A percentile compares a stretch with the other conserved stretches of the same genome.
phyloP scores from a whole-genome alignment of 1,284 basidiomycete genomes.

The Austroboletus niveus region DNA sequence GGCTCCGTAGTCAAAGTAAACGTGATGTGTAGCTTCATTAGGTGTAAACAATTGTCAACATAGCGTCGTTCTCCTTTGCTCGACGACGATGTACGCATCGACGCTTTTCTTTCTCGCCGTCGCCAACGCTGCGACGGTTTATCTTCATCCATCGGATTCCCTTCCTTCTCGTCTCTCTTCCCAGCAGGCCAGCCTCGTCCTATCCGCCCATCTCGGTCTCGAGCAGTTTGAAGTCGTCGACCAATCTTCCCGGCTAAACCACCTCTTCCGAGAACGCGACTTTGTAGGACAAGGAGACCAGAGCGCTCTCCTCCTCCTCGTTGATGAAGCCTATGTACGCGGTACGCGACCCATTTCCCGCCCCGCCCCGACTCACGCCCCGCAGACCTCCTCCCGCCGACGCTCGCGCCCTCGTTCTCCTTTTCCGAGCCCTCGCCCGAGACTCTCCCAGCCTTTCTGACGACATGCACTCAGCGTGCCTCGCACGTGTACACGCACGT shows the following conservation, averaged over 20 bases:
- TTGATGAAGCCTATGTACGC: conserved; percentile 55
- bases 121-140: conserved; percentile 50
- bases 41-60: conserved; percentile 22
- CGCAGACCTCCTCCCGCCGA: conserved; percentile 50
- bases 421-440: conserved; percentile 21
- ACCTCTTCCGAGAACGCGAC: conserved; percentile 39
- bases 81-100: conserved; percentile 28
- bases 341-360: conserved; percentile 39
- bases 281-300: conserved; percentile 58
- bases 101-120: conserved; percentile 31
- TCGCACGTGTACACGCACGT: conserved; percentile 55
- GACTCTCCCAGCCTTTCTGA: conserved; percentile 44
- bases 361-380: conserved; percentile 1
- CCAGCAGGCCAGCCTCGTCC: conserved; percentile 53
- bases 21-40: background rate
- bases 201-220: conserved; percentile 68
- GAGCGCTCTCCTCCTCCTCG: conserved; percentile 53
- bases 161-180: conserved; percentile 42
- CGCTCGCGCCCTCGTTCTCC: conserved; percentile 45
- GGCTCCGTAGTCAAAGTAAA: conserved; percentile 6
- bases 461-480: conserved; percentile 58
- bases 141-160: conserved; percentile 43
- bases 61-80: background rate
- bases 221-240: conserved; percentile 58
- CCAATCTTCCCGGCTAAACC: conserved; percentile 30